These are phyloP conservation scores for Phyllosticta citriasiana DNA, from an alignment of 2,329 filamentous ascomycete species.

Conservation along the genomic window DNA sequence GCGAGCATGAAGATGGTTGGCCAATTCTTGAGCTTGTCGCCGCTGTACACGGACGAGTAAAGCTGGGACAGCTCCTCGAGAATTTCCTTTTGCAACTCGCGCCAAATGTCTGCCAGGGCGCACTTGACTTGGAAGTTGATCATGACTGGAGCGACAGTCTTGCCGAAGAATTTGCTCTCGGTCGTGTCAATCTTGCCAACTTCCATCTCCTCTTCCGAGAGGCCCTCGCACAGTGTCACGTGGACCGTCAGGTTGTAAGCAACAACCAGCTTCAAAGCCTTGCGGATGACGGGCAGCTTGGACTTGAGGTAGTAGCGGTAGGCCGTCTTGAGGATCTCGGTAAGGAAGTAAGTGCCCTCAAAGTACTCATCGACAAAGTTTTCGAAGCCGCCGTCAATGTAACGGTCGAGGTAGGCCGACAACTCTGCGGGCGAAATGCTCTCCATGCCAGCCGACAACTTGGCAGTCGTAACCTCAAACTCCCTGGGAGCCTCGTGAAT, in stretches of 20 bases:
- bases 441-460: constrained; percentile 78
- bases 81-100: constrained; percentile 90
- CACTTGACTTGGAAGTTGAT: constrained; percentile 99
- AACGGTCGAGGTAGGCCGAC: constrained; percentile 87
- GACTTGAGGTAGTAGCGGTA: constrained; percentile 89
- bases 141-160: constrained; percentile 91
- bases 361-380: constrained; percentile 94
- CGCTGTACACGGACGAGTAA: constrained; percentile 96
- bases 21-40: constrained; percentile 97
- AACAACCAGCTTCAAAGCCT: constrained; percentile 87
- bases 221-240: constrained; percentile 86
- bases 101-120: constrained; percentile 95
- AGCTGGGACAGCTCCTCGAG: constrained; percentile 84
- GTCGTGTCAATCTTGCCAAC: constrained; percentile 79
- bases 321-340: constrained; percentile 90
- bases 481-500: constrained; percentile 63
- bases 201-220: constrained; percentile 67
- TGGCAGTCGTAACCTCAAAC: constrained; percentile 80
- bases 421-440: constrained; percentile 73
- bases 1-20: constrained; percentile 97
- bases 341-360: constrained; percentile 88
- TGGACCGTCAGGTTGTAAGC: constrained; percentile 94
- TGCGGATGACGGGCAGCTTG: constrained; percentile 80
- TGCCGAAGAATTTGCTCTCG: constrained; percentile 78
- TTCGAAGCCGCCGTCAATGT: constrained; percentile 87